Evolutionary conservation across 140 eudicot species (phyloP).

Genomic region (Flaveria floridana): DNA sequence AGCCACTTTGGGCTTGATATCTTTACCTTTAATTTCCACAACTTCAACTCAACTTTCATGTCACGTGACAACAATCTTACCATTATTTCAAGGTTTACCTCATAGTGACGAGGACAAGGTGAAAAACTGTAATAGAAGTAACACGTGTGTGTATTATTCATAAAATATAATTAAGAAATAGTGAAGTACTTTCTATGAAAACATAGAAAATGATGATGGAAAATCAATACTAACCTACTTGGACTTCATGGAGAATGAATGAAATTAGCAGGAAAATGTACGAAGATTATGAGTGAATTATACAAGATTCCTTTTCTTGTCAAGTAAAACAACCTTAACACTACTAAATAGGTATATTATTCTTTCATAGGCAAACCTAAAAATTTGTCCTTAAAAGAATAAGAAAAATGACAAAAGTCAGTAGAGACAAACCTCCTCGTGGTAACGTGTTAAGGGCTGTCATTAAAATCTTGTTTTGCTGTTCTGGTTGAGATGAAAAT

Average conservation of each 20-base stretch:
- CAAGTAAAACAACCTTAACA: not conserved
- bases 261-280: not conserved
- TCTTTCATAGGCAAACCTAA: not conserved
- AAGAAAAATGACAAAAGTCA: not conserved
- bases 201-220: not conserved
- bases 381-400: not conserved
- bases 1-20: no score
- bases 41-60: no score
- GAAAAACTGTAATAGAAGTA: not conserved
- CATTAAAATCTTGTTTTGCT: conserved; percentile 1
- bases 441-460: not conserved
- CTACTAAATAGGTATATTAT: not conserved
- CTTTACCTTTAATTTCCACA: no score
- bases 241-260: not conserved
- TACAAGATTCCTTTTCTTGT: no score
- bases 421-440: not conserved
- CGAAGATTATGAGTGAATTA: not conserved
- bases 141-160: not conserved
- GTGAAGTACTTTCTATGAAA: conserved; percentile 1
- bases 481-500: conserved; percentile 9
- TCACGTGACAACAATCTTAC: no score
- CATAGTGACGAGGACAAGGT: not conserved
- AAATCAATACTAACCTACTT: conserved; percentile 5
- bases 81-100: no score
- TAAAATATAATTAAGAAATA: not conserved